These are phyloP conservation scores for Termitomyces sp. DNA, from an alignment of 768 basidiomycete species.

Conservation along the genomic window DNA sequence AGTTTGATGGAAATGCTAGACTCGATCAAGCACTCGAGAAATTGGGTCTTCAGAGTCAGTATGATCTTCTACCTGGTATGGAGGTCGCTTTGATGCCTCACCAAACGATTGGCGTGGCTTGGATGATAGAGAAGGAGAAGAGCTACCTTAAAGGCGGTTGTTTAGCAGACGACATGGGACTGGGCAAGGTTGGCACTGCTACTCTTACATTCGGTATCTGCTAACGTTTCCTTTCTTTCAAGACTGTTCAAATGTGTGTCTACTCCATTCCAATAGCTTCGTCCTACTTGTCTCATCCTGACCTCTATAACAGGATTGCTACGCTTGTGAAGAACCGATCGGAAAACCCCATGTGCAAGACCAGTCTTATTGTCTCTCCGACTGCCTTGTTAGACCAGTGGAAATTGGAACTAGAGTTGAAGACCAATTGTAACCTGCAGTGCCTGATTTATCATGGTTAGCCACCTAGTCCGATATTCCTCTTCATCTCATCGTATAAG, in stretches of 20 bases:
- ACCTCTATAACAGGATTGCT: constrained; percentile 44
- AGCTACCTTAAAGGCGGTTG: constrained; percentile 42
- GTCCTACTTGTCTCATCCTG: neutral
- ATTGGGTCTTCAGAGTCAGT: constrained; percentile 47
- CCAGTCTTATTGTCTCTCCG: constrained; percentile 67
- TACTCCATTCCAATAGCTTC: neutral
- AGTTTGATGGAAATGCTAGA: constrained; percentile 55
- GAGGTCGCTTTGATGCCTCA: constrained; percentile 63
- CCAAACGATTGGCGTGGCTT: constrained; percentile 58
- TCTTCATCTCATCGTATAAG: neutral
- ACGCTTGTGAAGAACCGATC: constrained; percentile 53
- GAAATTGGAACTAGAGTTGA: constrained; percentile 57
- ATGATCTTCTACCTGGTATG: constrained; percentile 55
- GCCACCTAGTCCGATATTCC: neutral
- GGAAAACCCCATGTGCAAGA: constrained; percentile 47
- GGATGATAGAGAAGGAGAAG: constrained; percentile 55
- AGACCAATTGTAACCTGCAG: constrained; percentile 44
- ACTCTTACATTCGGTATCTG: neutral
- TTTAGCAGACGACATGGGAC: constrained; percentile 55
- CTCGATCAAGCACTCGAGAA: constrained; percentile 54
- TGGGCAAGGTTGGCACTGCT: constrained; percentile 46
- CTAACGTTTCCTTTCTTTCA: neutral
- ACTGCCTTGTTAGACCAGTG: constrained; percentile 66
- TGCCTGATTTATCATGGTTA: constrained; percentile 64
- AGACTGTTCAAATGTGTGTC: constrained; percentile 49